A percentile compares a stretch with the other conserved stretches of the same genome.
Evolutionary conservation across 768 basidiomycete genomes (phyloP).

Genomic region (Amanita fuliginea): DNA sequence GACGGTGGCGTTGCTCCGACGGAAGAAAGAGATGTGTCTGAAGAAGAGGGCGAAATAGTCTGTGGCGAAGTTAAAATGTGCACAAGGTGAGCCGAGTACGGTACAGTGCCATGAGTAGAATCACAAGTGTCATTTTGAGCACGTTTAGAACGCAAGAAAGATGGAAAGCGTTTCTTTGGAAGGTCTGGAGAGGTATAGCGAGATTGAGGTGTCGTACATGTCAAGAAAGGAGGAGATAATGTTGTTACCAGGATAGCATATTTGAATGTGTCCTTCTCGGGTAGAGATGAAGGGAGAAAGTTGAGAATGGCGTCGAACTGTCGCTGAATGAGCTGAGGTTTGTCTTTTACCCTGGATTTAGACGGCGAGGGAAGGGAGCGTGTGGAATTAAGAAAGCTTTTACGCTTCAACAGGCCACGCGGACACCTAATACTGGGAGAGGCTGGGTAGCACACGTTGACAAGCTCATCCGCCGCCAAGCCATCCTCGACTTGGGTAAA

Average conservation of each 20-base stretch:
- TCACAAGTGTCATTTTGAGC: background rate
- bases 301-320: constrained; percentile 33
- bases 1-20: background rate
- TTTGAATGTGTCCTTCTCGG: constrained; percentile 32
- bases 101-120: background rate
- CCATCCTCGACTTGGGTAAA: constrained; percentile 19
- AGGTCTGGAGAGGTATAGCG: background rate
- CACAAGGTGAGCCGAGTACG: constrained; percentile 5
- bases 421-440: background rate
- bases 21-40: constrained; percentile 1
- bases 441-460: constrained; percentile 1
- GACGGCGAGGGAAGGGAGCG: constrained; percentile 4
- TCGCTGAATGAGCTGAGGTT: constrained; percentile 7
- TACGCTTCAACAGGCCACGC: background rate
- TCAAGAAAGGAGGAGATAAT: constrained; percentile 24
- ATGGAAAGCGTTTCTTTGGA: constrained; percentile 4
- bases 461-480: constrained; percentile 2
- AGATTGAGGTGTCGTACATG: background rate
- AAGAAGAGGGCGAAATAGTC: background rate
- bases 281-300: constrained; percentile 26
- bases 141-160: constrained; percentile 3
- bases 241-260: constrained; percentile 34
- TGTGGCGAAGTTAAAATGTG: constrained; percentile 5
- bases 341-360: background rate
- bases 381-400: background rate